Percentiles rank a stretch among this genome's conserved stretches.
phyloP scores from a whole-genome alignment of 1,284 basidiomycete genomes.

The Microbotryum silenes-acaulis region DNA sequence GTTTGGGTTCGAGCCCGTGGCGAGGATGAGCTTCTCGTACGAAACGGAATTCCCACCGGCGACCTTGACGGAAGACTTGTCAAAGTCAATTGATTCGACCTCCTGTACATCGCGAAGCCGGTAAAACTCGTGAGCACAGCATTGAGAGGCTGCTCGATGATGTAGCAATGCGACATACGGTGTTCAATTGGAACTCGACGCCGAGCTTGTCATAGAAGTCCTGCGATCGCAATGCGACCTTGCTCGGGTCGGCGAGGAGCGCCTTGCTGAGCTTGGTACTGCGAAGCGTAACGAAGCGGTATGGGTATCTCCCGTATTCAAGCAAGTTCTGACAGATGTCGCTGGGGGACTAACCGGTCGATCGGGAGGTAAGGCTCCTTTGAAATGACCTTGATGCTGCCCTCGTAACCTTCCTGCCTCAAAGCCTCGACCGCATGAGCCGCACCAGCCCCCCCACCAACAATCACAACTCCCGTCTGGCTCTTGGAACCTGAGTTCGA shows the following conservation, averaged over 20 bases:
- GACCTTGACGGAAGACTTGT: slow-evolving; percentile 46
- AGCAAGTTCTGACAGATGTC: slow-evolving; percentile 41
- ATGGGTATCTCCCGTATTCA: slow-evolving; percentile 5
- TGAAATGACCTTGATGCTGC: slow-evolving; percentile 68
- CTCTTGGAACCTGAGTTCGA: slow-evolving; percentile 47
- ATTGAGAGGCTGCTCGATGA: not conserved
- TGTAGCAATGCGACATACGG: slow-evolving; percentile 45
- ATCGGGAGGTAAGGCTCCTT: slow-evolving; percentile 76
- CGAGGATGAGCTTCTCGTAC: slow-evolving; percentile 43
- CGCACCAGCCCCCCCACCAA: slow-evolving; percentile 74
- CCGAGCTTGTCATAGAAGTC: slow-evolving; percentile 74
- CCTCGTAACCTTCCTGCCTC: slow-evolving; percentile 71
- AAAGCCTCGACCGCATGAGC: slow-evolving; percentile 75
- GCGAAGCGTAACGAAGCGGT: slow-evolving; percentile 41
- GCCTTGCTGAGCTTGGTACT: slow-evolving; percentile 80
- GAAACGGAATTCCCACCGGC: slow-evolving; percentile 36
- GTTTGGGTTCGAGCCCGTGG: slow-evolving; percentile 45
- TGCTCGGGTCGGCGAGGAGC: slow-evolving; percentile 65
- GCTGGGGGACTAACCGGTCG: slow-evolving; percentile 49
- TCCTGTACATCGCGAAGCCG: slow-evolving; percentile 41
- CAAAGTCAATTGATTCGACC: slow-evolving; percentile 61
- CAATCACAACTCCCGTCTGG: slow-evolving; percentile 56
- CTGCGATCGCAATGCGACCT: slow-evolving; percentile 59
- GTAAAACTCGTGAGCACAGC: not conserved
- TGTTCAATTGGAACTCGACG: slow-evolving; percentile 62